Evolutionary conservation across 192 early-diverging fungal genomes (phyloP).

Genomic region (Backusella parvicylindrica): DNA sequence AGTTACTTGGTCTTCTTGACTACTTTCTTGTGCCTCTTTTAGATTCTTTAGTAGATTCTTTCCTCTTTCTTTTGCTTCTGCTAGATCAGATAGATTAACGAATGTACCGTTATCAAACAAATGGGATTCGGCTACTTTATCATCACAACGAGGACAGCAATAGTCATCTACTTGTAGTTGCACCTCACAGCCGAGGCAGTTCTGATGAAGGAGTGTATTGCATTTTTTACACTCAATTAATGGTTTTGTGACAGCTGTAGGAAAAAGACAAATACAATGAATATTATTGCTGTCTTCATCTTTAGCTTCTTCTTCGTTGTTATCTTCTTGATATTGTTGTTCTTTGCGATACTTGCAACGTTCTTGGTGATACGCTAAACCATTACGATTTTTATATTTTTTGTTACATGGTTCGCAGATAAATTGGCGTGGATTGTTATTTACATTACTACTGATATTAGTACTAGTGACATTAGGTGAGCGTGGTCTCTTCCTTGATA

Average conservation of each 20-base stretch:
- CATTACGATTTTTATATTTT: conserved; percentile 57
- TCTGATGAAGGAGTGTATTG: not conserved
- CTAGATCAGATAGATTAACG: not conserved
- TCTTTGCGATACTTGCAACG: conserved; percentile 15
- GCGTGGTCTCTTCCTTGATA: not conserved
- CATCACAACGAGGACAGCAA: not conserved
- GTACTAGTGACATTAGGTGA: not conserved
- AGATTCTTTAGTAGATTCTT: not conserved
- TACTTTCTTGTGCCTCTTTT: not conserved
- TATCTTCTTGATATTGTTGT: not conserved
- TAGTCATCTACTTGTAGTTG: not conserved
- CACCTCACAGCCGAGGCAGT: not conserved
- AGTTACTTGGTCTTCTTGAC: not conserved
- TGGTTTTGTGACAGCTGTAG: not conserved
- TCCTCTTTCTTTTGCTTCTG: not conserved
- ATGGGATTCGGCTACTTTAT: not conserved
- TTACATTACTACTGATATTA: not conserved
- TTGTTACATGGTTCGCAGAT: conserved; percentile 62
- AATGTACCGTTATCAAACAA: not conserved
- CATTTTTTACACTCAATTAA: not conserved
- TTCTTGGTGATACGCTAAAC: conserved; percentile 50
- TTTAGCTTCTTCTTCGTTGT: not conserved
- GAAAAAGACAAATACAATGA: not conserved
- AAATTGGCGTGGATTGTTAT: conserved; percentile 8
- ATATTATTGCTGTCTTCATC: not conserved